phyloP scores from a whole-genome alignment of 2,329 filamentous ascomycete genomes.

The Elsinoe fawcettii region DNA sequence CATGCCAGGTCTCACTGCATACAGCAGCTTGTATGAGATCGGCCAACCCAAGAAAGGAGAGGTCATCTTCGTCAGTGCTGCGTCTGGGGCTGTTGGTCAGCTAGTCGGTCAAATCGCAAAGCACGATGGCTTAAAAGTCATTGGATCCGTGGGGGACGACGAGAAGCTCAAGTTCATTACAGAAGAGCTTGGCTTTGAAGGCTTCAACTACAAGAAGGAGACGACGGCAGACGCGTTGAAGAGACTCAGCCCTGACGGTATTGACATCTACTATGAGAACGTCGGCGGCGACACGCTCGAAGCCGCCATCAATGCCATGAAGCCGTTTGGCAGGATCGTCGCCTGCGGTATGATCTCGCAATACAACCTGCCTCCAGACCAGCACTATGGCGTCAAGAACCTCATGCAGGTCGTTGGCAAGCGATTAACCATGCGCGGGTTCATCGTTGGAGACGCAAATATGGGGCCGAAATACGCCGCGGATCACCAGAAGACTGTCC shows the following conservation, averaged over 20 bases:
- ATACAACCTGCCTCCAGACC: conserved; percentile 56
- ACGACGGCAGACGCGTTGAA: conserved; percentile 58
- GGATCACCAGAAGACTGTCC: conserved; percentile 69
- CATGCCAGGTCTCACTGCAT: conserved; percentile 72
- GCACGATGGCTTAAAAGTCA: conserved; percentile 68
- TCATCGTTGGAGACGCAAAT: conserved; percentile 60
- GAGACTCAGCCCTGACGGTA: conserved; percentile 64
- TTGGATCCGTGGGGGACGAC: conserved; percentile 72
- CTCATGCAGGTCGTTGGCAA: conserved; percentile 58
- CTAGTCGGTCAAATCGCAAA: conserved; percentile 78
- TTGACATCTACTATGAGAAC: conserved; percentile 81
- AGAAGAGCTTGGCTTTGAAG: conserved; percentile 64
- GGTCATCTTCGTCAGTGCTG: conserved; percentile 75
- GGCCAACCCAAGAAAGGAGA: conserved; percentile 68
- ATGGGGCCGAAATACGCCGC: conserved; percentile 59
- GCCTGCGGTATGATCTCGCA: conserved; percentile 61
- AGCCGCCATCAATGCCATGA: conserved; percentile 57
- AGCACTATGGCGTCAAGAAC: conserved; percentile 61
- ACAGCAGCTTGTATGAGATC: conserved; percentile 65
- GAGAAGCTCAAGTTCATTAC: conserved; percentile 70
- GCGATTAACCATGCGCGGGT: conserved; percentile 64
- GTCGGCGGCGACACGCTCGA: conserved; percentile 66
- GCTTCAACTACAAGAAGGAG: conserved; percentile 88
- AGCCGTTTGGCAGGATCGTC: conserved; percentile 58
- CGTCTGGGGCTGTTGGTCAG: conserved; percentile 74